These are phyloP conservation scores for Tilletia indica DNA, from an alignment of 1,284 basidiomycete species.

Conservation along the genomic window DNA sequence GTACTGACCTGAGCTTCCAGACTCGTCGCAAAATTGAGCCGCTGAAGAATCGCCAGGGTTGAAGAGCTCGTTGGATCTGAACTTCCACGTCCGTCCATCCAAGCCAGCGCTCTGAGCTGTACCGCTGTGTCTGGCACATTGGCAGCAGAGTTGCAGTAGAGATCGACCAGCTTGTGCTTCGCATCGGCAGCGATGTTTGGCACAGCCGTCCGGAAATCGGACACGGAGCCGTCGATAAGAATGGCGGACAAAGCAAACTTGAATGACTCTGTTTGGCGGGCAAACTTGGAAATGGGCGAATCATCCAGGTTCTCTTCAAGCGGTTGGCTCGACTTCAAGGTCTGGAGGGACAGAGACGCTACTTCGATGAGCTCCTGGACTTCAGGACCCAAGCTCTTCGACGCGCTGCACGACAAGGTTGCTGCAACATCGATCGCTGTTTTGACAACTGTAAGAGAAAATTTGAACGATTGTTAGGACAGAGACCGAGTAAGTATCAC, in stretches of 20 bases:
- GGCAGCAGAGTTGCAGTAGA: not conserved
- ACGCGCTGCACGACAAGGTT: not conserved
- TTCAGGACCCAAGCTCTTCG: too few relatives aligned
- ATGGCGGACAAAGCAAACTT: not conserved
- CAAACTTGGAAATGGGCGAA: not conserved
- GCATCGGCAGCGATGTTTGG: not conserved
- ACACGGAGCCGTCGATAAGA: not conserved
- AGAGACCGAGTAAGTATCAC: not conserved
- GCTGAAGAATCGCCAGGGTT: not conserved
- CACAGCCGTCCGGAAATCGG: not conserved
- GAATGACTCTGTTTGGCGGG: constrained; percentile 1
- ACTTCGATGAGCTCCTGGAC: too few relatives aligned
- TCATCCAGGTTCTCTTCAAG: not conserved
- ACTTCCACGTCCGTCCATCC: not conserved
- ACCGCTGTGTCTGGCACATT: not conserved
- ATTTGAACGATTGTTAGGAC: not conserved
- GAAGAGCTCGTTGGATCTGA: too few relatives aligned
- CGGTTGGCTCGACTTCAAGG: too few relatives aligned
- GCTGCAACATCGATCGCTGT: not conserved
- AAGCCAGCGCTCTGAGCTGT: not conserved
- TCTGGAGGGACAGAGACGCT: too few relatives aligned
- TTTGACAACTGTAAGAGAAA: not conserved
- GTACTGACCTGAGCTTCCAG: constrained; percentile 5
- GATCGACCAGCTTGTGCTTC: not conserved
- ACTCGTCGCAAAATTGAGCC: not conserved